Evolutionary conservation across 1,284 basidiomycete genomes (phyloP), one percentile per base, ranked within the genome.

Genomic region (Ceratorhiza oryzae-sativae): DNA sequence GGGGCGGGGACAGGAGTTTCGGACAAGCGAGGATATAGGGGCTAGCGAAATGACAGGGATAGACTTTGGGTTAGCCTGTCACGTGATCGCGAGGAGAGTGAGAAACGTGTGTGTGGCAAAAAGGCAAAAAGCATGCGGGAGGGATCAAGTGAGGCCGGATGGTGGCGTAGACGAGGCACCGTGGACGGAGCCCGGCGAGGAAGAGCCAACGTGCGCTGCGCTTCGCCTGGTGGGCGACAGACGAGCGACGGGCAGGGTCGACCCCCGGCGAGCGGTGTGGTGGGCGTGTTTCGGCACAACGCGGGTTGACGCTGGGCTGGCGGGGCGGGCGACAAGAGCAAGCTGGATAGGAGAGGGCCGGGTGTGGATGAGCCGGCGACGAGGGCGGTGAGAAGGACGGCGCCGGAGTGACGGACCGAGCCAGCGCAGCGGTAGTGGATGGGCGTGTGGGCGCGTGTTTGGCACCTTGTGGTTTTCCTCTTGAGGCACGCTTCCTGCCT

Each of bases 201-300:
- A 62, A 41, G 48, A 62, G 60, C 46, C 61, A 49, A 63, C 23
- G 3, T 46, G 60, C 60, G 60, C 25, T 20, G 61, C 51, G 61
- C 61, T 63, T 63, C 61, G 61, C 4, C 32, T 51, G 61, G 51
- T 63, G 61, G 51, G 61, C 30, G 61, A 63, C 61, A 62, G 60
- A 62, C 60, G 42, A 58, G n/a, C n/a, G n/a, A n/a, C n/a, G n/a
- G n/a, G n/a, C n/a, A n/a, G n/a, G n/a, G n/a, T n/a, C n/a, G n/a
- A n/a, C n/a, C n/a, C n/a, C n/a, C n/a, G n/a, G n/a, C n/a, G n/a
- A n/a, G n/a, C n/a, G n/a, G n/a, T n/a, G n/a, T n/a, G n/a, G n/a
- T n/a, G n/a, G n/a, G n/a, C n/a, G n/a, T n/a, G n/a, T n/a, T n/a
- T n/a, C n/a, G n/a, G n/a, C n/a, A n/a, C n/a, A n/a, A n/a, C n/a